Evolutionary conservation across 169 alveolate genomes (phyloP), one percentile per base, ranked within the genome.

Genomic region (Theileria annulata): DNA sequence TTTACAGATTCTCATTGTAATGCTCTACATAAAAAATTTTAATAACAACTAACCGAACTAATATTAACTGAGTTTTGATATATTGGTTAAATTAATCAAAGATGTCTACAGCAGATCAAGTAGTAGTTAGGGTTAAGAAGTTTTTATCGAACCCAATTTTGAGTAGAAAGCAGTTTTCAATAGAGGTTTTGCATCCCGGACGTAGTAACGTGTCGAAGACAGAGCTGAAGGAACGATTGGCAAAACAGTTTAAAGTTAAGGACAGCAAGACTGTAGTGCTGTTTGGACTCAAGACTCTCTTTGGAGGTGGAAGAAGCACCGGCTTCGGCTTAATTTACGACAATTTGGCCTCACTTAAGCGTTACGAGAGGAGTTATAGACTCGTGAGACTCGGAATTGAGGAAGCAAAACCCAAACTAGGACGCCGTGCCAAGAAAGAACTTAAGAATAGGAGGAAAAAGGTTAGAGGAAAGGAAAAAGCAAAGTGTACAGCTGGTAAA

Each of bases 221-320:
- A 56, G 97, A 94, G 62, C 92, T 96, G 67, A 91, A 92, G 64
- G 97, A 93, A 31, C 93, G 92, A 79, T 77, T 96, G 51, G 97
- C 98, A 63, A 88, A 91, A 79, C 91, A 93, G 88, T 95, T 88
- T 86, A 95, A 95, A 79, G 79, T 88, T 13, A 90, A 88, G 79
- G 95, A 95, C 83, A 88, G 93, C 48, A 93, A 92, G 73, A 86
- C 94, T 27, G 89, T 96, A 72, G 94, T 93, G 58, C 87, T 96
- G 35, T 95, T 93, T 78, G 98, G 98, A 35, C 91, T 97, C 84
- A 94, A 96, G 90, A 94, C 98, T 27, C 94, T 94, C 69, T 97
- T 96, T 87, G 99, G 99, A 51, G 99, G 99, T 27, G 99, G 99
- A 27, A 88, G 96, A 74, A 91, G 98, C 70, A 91, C 96, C 19